Evolutionary conservation across 352 stramenopile species (phyloP), one percentile per base, ranked within the genome.

Genomic region (Phytophthora sansomeana): DNA sequence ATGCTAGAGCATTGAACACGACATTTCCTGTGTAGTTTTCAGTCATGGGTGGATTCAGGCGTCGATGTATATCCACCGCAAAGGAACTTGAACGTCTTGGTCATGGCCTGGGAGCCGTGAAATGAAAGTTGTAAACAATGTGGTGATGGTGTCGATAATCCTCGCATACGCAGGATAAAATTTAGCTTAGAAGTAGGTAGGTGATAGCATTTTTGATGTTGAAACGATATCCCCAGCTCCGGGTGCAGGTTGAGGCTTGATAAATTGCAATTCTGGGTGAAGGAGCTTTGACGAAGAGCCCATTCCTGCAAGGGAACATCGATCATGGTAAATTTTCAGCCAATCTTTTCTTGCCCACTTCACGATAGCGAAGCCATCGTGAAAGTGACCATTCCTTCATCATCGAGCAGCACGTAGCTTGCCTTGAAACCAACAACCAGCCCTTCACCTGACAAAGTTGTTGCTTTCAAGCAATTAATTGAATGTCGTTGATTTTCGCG

Each of bases 351-450:
- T 73, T 65, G 10, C 48, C 32, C 1, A 89, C 47, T 0, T 56
- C 59, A 35, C 72, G 77, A 60, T 87, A 89, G 60, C 83, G 75
- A 91, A n/a, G 73, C 59, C 29, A 74, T 83, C 69, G 85, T 82
- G 48, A 91, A 87, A 8, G 74, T 89, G 66, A 89, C 87, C 50
- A 83, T 65, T 1, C 46, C 72, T 38, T 89, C 74, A 7, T 65
- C 78, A 30, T 91, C 82, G 13, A 89, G 63, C 29, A 91, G 48
- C 3, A 46, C 68, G 63, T 91, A 80, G 21, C 39, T 81, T 35
- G 66, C 49, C 52, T 85, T 66, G 19, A 87, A 21, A 0, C 78
- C 83, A 48, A 91, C 58, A 17, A 19, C 78, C 36, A 91, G 49
- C 0, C 83, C 77, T 8, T 75, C 80, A 36, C 89, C 83, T 4